Evolutionary conservation across 2,329 filamentous ascomycete species (phyloP).

Genomic region (Sphaerulina populicola): DNA sequence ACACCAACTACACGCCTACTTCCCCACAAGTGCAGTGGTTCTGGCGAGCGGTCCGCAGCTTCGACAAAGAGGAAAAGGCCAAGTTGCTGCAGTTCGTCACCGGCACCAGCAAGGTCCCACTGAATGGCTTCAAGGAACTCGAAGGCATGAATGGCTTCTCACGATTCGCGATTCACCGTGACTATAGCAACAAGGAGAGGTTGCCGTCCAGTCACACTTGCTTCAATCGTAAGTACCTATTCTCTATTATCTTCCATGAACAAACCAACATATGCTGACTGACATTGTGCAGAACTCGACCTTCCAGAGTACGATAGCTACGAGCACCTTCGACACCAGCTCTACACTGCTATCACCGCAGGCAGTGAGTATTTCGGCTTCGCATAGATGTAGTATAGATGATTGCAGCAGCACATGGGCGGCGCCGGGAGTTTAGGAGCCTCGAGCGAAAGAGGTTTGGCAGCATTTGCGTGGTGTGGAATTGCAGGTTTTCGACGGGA

Average conservation of each 20-base stretch:
- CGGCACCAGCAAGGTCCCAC: constrained; percentile 92
- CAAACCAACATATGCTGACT: constrained; percentile 32
- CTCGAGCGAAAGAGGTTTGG: background rate
- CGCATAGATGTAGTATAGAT: constrained; percentile 50
- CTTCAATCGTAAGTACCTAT: constrained; percentile 80
- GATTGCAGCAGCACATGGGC: constrained; percentile 11
- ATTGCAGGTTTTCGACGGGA: constrained; percentile 6
- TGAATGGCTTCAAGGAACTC: constrained; percentile 97
- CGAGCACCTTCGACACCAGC: constrained; percentile 73
- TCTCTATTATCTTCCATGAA: background rate
- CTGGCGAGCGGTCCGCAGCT: constrained; percentile 93
- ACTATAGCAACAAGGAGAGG: constrained; percentile 93
- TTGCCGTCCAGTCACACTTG: constrained; percentile 95
- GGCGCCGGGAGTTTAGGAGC: background rate
- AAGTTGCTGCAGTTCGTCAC: constrained; percentile 98
- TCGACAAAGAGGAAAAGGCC: constrained; percentile 96
- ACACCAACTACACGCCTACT: constrained; percentile 91
- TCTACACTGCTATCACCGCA: constrained; percentile 94
- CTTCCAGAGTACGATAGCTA: constrained; percentile 97
- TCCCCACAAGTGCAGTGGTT: constrained; percentile 99
- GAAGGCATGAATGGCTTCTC: constrained; percentile 99
- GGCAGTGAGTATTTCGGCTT: constrained; percentile 97
- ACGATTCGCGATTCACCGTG: constrained; percentile 96
- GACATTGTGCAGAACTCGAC: constrained; percentile 65
- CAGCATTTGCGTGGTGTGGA: constrained; percentile 11